Evolutionary conservation across 352 stramenopile species (phyloP).

Genomic region (Globisporangium polare): DNA sequence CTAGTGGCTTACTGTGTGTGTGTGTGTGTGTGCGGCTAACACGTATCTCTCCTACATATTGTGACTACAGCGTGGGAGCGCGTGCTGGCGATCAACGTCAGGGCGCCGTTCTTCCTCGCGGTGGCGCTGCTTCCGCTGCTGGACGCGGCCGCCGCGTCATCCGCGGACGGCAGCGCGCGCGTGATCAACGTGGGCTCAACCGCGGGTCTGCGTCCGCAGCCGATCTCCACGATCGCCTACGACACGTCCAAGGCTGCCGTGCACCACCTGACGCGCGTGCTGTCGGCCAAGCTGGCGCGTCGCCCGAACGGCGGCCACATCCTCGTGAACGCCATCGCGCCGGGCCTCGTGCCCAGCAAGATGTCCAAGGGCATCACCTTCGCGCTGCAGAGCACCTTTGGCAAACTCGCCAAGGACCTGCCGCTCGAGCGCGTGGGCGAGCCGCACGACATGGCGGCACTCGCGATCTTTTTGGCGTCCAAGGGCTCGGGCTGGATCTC

Average conservation of each 20-base stretch:
- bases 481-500: slow-evolving; percentile 90
- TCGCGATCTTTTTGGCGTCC: slow-evolving; percentile 90
- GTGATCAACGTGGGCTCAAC: slow-evolving; percentile 80
- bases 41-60: background rate
- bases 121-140: slow-evolving; percentile 90
- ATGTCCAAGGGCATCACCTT: slow-evolving; percentile 52
- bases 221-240: slow-evolving; percentile 91
- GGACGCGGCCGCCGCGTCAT: slow-evolving; percentile 48
- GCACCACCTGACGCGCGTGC: slow-evolving; percentile 91
- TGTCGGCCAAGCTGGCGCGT: slow-evolving; percentile 88
- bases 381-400: background rate
- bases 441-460: slow-evolving; percentile 82
- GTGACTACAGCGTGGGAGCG: slow-evolving; percentile 79
- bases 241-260: slow-evolving; percentile 93
- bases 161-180: slow-evolving; percentile 33
- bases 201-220: slow-evolving; percentile 79
- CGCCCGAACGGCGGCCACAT: slow-evolving; percentile 84
- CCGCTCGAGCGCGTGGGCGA: background rate
- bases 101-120: slow-evolving; percentile 92
- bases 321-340: slow-evolving; percentile 94
- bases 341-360: slow-evolving; percentile 88
- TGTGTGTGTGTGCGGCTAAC: background rate
- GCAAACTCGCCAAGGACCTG: background rate
- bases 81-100: slow-evolving; percentile 93
- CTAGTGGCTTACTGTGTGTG: too few relatives aligned